A percentile compares a stretch with the other conserved stretches of the same genome.
phyloP scores from a whole-genome alignment of 176 grass and related monocot species.

The Phoenix dactylifera region DNA sequence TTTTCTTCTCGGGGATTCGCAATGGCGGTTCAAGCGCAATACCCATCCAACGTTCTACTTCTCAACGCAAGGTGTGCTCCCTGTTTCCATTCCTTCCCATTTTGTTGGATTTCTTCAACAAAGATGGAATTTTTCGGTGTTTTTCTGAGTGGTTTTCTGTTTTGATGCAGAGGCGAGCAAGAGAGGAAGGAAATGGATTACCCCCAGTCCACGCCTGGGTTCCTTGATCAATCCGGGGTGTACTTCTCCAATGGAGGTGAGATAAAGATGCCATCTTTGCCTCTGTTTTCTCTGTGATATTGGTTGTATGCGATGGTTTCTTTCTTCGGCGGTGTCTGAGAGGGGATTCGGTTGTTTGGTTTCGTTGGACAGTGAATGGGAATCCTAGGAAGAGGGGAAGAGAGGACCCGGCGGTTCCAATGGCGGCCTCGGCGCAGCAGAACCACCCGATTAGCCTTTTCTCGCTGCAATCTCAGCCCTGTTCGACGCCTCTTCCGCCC shows the following conservation, averaged over 20 bases:
- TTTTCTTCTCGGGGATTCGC: not conserved
- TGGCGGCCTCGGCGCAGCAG: not conserved
- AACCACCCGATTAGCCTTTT: not conserved
- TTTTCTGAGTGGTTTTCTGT: not conserved
- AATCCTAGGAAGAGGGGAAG: conserved; percentile 10
- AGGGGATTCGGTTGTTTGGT: too few species aligned
- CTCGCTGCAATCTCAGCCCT: not conserved
- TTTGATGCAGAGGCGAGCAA: conserved; percentile 2
- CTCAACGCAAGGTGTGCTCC: conserved; percentile 2
- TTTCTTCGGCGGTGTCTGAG: not conserved
- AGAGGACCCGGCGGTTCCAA: not conserved
- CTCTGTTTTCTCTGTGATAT: not conserved
- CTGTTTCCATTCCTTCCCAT: not conserved
- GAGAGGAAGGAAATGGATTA: conserved; percentile 12
- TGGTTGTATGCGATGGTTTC: not conserved
- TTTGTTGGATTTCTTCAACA: not conserved
- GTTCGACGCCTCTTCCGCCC: not conserved
- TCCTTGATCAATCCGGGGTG: not conserved
- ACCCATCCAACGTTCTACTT: conserved; percentile 8
- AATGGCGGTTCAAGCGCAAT: conserved; percentile 10
- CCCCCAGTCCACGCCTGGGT: not conserved
- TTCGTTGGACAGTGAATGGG: too few species aligned
- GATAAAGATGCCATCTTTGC: conserved; percentile 10
- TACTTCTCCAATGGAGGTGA: conserved; percentile 6
- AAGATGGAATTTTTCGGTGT: not conserved